Evolutionary conservation across 2,329 filamentous ascomycete genomes (phyloP).

Genomic region (Hymenoscyphus infarciens): DNA sequence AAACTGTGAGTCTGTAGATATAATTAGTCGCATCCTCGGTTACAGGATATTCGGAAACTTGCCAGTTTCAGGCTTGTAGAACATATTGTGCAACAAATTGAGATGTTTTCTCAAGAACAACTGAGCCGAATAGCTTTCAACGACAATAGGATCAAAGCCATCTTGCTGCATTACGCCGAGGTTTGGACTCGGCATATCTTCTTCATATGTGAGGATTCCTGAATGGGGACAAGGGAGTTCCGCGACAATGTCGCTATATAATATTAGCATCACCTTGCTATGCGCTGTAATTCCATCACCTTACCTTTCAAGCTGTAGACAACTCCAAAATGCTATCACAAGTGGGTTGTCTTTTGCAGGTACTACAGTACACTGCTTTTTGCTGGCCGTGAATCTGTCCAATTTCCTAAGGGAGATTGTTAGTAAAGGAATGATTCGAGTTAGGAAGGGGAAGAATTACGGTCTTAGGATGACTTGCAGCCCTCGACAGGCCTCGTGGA

Average conservation of each 20-base stretch:
- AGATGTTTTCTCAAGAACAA: constrained; percentile 61
- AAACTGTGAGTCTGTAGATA: constrained; percentile 23
- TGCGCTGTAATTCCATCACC: constrained; percentile 12
- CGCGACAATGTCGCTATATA: constrained; percentile 76
- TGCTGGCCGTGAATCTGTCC: constrained; percentile 40
- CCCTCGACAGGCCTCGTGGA: constrained; percentile 53
- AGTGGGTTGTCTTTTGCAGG: constrained; percentile 55
- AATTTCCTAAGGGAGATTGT: constrained; percentile 31
- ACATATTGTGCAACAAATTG: constrained; percentile 55
- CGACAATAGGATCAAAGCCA: constrained; percentile 46
- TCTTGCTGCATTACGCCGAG: constrained; percentile 41
- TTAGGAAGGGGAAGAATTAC: constrained; percentile 25
- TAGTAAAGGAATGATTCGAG: constrained; percentile 11
- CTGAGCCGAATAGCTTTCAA: constrained; percentile 60
- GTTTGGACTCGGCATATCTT: constrained; percentile 65
- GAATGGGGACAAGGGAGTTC: constrained; percentile 68
- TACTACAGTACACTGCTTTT: constrained; percentile 14
- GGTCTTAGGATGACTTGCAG: constrained; percentile 73
- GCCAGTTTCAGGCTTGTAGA: constrained; percentile 33
- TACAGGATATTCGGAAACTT: constrained; percentile 3
- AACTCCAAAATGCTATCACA: constrained; percentile 86
- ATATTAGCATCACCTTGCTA: constrained; percentile 17
- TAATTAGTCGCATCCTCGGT: constrained; percentile 30
- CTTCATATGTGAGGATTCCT: constrained; percentile 57
- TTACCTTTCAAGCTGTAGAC: constrained; percentile 84